Evolutionary conservation across 169 alveolate genomes (phyloP), one percentile per base, ranked within the genome.

Genomic region (Eimeria praecox): DNA sequence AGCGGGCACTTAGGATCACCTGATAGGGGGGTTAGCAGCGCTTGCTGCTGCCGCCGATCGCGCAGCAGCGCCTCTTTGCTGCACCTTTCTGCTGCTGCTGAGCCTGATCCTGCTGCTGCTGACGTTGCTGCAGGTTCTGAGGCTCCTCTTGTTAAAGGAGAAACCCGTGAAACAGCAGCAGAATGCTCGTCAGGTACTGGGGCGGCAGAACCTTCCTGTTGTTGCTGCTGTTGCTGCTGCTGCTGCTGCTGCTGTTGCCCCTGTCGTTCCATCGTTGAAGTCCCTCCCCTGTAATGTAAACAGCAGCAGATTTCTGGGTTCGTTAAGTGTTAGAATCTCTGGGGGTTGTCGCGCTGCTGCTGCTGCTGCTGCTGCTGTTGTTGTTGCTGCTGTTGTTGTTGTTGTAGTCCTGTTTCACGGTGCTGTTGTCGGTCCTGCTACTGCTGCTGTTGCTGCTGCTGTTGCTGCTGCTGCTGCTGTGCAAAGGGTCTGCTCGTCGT

Each of bases 11-110:
- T 83, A 10, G 91, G 91, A 33, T 83, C 91, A 6, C 91, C 91
- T 14, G 91, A 83, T 20, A 83, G 49, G 8, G 91, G 91, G 56
- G 91, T 83, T 77, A 83, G 52, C 75, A 83, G n/a, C 30, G 91
- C 91, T 54, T 83, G 91, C 91, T 83, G 91, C 91, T 83, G 91
- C 4, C 91, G 71, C 16, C 91, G 91, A 77, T 54, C 91, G 59
- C 77, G 73, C 52, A 85, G 78, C 78, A 85, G 66, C 42, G 78
- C 59, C 49, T 56, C 75, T 46, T 56, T 85, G 77, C 30, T 52
- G 71, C 56, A 44, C 27, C 49, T 9, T 20, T 44, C 44, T 44
- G 33, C 71, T 9, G 71, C 42, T 24, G 71, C 69, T 46, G 49
- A 10, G 44, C 44, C 90, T 42, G 66, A 38, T 78, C 52, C 88